Evolutionary conservation across 306 rosid species (phyloP), one percentile per base, ranked within the genome.

Genomic region (Dalbergia cochinchinensis): DNA sequence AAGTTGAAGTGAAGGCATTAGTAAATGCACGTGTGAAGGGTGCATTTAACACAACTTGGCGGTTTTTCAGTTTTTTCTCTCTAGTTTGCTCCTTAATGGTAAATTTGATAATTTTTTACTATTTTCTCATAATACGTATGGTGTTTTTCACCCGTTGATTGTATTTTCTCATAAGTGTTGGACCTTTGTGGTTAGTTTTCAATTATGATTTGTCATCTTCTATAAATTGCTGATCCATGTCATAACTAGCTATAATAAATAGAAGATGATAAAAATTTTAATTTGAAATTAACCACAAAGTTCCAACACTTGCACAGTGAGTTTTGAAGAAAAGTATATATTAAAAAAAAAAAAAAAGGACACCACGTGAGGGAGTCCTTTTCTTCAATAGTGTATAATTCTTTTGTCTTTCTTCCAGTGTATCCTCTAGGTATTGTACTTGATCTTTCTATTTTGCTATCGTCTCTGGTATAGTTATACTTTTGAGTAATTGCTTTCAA

Each of bases 241-340:
- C 14, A 47, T 47, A 47, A 47, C 13, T 9, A 37, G 41, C 41
- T 16, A 33, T 51, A 16, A 71, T 26, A 26, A 26, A 18, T 13
- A 41, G 14, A 42, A 8, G 37, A 59, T 5, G 37, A 18, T 35
- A 20, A 47, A 7, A 41, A 26, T 14, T 19, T 35, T 7, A 15
- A 62, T 62, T 61, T 61, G 31, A 41, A 62, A 51, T 39, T 60
- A 44, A 61, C 47, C 60, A 51, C 73, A 8, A 39, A 16, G 80
- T 4, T 26, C 22, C 18, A 65, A 19, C 57, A 65, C 18, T 65
- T 77, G 12, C 62, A 48, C 31, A 26, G 0, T 37, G 41, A 37
- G 41, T 37, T 37, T 37, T 35, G n/a, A 64, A 37, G 19, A 18
- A 75, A 35, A 26, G 31, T 26, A 26, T 26, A 26, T 26, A 26